Evolutionary conservation across 768 basidiomycete species (phyloP), one percentile per base, ranked within the genome.

Genomic region (Mycena kentingensis): DNA sequence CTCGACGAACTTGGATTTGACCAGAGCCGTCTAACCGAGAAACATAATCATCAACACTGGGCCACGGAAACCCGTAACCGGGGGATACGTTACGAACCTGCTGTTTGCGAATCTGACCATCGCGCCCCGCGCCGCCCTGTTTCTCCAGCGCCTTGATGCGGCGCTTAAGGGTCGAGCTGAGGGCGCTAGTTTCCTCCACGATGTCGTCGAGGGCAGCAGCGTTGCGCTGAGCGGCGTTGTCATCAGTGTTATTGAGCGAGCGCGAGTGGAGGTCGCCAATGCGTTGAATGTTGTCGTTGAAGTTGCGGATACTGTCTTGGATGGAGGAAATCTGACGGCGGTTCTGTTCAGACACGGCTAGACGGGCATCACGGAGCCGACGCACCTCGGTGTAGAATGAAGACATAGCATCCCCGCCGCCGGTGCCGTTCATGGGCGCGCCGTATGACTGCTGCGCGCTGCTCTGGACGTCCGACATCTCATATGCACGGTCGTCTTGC

Each of bases 1-100:
- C 57, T 93, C 92, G 36, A 91, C 79, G 63, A 94, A 94, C 60
- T 91, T 89, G 26, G 79, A 79, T 66, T 85, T 86, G 61, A 87
- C 77, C 28, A 86, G 67, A 1, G 79, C 81, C 18, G 79, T 81
- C 84, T 87, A n/a, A n/a, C n/a, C n/a, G 35, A 47, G 22, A 36
- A 21, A 34, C 51, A 32, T 41, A 18, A 43, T 38, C 11, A 36
- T 24, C n/a, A n/a, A n/a, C n/a, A n/a, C n/a, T n/a, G n/a, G n/a
- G n/a, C n/a, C 21, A 31, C 22, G 42, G 19, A 15, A 4, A 21
- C 24, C 5, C 18, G 29, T 11, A 35, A 37, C 16, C 18, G 44
- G 37, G 21, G 26, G 18, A 22, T 21, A 36, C 19, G 2, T 12
- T 21, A 52, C 74, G 32, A 50, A 85, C 90, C 77, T 92, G 90